Evolutionary conservation across 768 basidiomycete genomes (phyloP).

Genomic region (Leccinum obscurum): DNA sequence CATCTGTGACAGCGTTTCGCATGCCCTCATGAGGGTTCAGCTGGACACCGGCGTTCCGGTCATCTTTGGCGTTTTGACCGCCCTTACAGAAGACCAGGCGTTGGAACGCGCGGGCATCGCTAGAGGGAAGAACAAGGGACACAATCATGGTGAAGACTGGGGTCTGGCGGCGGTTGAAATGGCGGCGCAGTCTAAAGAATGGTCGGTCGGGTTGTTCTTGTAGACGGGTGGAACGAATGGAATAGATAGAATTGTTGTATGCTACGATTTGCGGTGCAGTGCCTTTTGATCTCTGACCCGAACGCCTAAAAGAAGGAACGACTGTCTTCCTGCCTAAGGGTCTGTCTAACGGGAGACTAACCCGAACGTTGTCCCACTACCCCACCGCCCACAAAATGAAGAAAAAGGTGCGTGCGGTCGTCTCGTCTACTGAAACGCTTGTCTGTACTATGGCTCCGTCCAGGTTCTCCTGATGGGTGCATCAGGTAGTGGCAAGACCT

Average conservation of each 20-base stretch:
- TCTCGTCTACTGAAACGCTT: not conserved
- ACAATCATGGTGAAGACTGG: conserved; percentile 99
- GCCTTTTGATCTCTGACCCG: not conserved
- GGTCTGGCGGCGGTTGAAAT: conserved; percentile 96
- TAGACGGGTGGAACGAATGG: conserved; percentile 7
- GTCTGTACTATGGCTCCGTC: not conserved
- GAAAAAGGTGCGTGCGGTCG: conserved; percentile 28
- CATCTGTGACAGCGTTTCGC: conserved; percentile 91
- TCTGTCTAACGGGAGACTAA: too few relatives aligned
- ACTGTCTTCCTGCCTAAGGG: too few relatives aligned
- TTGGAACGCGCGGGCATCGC: conserved; percentile 92
- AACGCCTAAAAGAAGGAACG: too few relatives aligned
- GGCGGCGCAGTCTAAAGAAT: conserved; percentile 64
- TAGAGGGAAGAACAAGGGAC: conserved; percentile 65
- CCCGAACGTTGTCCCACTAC: too few relatives aligned
- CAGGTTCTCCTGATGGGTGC: conserved; percentile 99
- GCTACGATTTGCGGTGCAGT: not conserved
- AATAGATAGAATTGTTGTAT: conserved; percentile 13
- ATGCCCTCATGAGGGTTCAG: conserved; percentile 93
- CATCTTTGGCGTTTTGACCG: conserved; percentile 95
- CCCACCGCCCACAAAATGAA: conserved; percentile 25
- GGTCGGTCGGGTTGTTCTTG: conserved; percentile 68
- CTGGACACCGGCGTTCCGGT: conserved; percentile 92
- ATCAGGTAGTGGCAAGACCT: conserved; percentile 92
- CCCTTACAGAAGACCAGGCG: conserved; percentile 91